These are phyloP conservation scores for Lentithecium fluviatile DNA, from an alignment of 495 filamentous ascomycete species.

Conservation along the genomic window DNA sequence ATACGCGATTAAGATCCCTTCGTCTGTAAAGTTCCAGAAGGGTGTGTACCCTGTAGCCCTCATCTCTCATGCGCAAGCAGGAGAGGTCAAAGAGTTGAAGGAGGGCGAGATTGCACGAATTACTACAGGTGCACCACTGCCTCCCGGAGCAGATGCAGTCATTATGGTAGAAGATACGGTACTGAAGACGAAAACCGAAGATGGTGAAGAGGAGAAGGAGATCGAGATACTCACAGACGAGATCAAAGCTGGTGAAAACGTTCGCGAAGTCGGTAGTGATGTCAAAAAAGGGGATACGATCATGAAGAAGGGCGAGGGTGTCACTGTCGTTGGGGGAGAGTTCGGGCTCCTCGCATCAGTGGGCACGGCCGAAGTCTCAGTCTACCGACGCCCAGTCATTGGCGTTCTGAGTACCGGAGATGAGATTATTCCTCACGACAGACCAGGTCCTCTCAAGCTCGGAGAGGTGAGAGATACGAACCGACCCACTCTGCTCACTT, in stretches of 20 bases:
- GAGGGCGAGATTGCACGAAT: conserved; percentile 81
- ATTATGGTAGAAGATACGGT: conserved; percentile 97
- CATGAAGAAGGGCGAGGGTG: conserved; percentile 69
- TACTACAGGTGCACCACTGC: conserved; percentile 90
- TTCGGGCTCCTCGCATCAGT: conserved; percentile 85
- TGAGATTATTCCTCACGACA: conserved; percentile 79
- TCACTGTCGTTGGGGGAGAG: conserved; percentile 84
- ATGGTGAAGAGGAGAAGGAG: conserved; percentile 78
- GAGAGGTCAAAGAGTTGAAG: conserved; percentile 57
- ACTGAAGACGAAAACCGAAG: conserved; percentile 68
- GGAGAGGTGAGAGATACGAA: conserved; percentile 95
- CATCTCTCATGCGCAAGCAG: conserved; percentile 77
- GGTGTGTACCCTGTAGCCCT: conserved; percentile 84
- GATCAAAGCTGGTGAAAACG: conserved; percentile 79
- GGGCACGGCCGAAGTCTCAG: conserved; percentile 67
- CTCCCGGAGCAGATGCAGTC: conserved; percentile 82
- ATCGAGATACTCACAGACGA: conserved; percentile 78
- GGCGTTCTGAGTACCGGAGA: conserved; percentile 94
- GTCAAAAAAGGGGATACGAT: conserved; percentile 66
- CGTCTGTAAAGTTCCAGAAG: conserved; percentile 46
- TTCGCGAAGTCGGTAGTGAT: conserved; percentile 89
- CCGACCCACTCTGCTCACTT: conserved; percentile 77
- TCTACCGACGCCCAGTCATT: conserved; percentile 74
- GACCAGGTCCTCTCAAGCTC: conserved; percentile 59
- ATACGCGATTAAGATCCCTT: conserved; percentile 59